phyloP scores from a whole-genome alignment of 2,329 filamentous ascomycete species.

The Metarhizium humberi region DNA sequence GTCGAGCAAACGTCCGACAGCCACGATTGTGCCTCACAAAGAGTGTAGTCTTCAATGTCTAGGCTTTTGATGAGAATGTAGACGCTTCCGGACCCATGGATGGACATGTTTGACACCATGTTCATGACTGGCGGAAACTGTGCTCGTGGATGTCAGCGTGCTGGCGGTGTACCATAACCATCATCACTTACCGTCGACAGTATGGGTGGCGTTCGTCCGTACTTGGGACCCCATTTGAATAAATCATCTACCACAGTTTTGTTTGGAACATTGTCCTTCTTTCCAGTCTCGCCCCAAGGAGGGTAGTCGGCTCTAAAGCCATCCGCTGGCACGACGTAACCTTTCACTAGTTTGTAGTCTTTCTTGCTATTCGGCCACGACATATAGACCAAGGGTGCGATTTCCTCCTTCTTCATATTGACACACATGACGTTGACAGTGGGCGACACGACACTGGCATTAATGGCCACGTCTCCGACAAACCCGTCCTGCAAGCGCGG shows the following conservation, averaged over 20 bases:
- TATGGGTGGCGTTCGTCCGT: slow-evolving; percentile 41
- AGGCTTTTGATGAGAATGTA: slow-evolving; percentile 54
- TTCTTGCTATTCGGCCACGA: slow-evolving; percentile 41
- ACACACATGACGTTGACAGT: slow-evolving; percentile 65
- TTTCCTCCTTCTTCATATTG: slow-evolving; percentile 49
- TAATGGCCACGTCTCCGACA: slow-evolving; percentile 57
- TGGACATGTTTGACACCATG: slow-evolving; percentile 49
- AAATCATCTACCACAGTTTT: slow-evolving; percentile 57
- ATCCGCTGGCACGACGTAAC: slow-evolving; percentile 19
- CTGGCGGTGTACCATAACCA: not conserved
- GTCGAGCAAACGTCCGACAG: slow-evolving; percentile 60
- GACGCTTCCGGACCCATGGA: slow-evolving; percentile 37
- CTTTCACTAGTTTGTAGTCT: slow-evolving; percentile 21
- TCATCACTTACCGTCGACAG: slow-evolving; percentile 33
- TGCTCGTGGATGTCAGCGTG: too few species aligned
- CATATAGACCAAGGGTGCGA: slow-evolving; percentile 56
- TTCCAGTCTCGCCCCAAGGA: not conserved
- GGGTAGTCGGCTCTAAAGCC: too few species aligned
- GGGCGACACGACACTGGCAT: slow-evolving; percentile 61
- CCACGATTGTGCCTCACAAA: slow-evolving; percentile 60
- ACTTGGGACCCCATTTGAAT: slow-evolving; percentile 54
- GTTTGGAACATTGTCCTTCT: slow-evolving; percentile 34
- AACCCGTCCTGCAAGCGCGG: slow-evolving; percentile 51
- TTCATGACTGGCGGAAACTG: slow-evolving; percentile 55
- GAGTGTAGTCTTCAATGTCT: slow-evolving; percentile 41